Base-by-base conservation (phyloP, 768 basidiomycete genomes). In the Leccinum boreale region DNA sequence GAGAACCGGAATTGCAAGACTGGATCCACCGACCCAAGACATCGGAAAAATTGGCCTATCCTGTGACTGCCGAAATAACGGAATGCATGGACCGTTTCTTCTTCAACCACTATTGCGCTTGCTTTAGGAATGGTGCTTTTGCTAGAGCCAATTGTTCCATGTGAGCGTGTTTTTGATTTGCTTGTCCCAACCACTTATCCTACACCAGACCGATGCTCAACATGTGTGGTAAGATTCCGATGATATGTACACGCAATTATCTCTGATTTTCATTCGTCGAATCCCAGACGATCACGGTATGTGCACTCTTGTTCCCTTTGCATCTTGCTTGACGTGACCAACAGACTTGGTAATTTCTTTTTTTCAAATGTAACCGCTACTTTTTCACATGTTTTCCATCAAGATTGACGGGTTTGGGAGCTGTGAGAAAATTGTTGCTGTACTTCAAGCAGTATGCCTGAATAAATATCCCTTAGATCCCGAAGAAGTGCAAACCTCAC, bases 71-170 rank as follows among this genome's bases (percentile, higher is more conserved):
- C 1, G 91, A 92, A 63, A 90, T 98, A 62, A 73, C 74, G 50
- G 65, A 77, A 4, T 87, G 90, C 7, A 85, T 98, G 45, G 94
- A 97, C 68, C 80, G 94, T 42, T 94, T 89, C 68, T 87, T 87
- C 70, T 96, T 95, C 78, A 90, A 87, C 58, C 94, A 95, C 65
- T 97, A 97, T 72, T 96, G 94, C 65, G 81, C 87, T 51, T 73
- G 78, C 48, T 98, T 96, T 75, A 82, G 94, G 58, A 85, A 84
- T 53, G 93, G 94, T 6, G 94, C 92, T 0, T 98, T 96, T 72
- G 91, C 92, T 1, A 78, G 90, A 53, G 93, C 94, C 9, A 97
- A 96, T 69, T 85, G 90, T 62, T 85, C 90, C 15, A 95, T 98
- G 86, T 95, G 74, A 60, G 91, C 23, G 14, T 56, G 21, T 49